Base-by-base conservation (phyloP, 257 asterid species). In the Plantago ovata region DNA sequence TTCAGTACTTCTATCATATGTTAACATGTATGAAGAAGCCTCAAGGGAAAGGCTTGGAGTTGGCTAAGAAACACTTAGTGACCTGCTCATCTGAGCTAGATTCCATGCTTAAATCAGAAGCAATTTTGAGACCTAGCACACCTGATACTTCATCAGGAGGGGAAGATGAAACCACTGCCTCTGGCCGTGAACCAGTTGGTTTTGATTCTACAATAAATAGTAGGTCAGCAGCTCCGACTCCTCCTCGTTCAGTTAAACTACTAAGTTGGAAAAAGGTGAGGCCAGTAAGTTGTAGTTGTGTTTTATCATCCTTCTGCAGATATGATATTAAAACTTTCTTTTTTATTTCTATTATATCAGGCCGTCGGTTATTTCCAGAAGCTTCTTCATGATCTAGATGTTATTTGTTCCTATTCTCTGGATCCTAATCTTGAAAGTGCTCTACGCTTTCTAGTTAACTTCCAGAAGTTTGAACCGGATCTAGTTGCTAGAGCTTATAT, bases 21-120 rank as follows among this genome's bases (percentile, higher is more conserved):
- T 61, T 89, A 38, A 80, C 81, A 47, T 82, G 86, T 56, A 73
- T 86, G 94, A 77, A 94, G 95, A 78, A 85, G 70, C 94, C 94
- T 70, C 97, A 89, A 81, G 98, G 98, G 67, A 88, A 75, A 93
- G 98, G 97, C 45, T 69, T 93, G 80, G 97, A 93, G 76, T 74
- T 89, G 74, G 96, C 98, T n/a, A 84, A 84, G 79, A 93, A 89
- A 63, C 98, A 93, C 69, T 77, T 89, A 15, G 52, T 62, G 53
- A 80, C 84, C 66, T 86, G 96, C 78, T 78, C 78, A 71, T 66
- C 77, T 38, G 98, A 93, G 90, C 80, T 93, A 46, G 97, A 89
- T 72, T 72, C 82, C 70, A 86, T 86, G 86, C 90, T 82, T 68
- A 77, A 77, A 69, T 75, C 80, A 18, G 95, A 66, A 72, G 89